A percentile compares a stretch with the other conserved stretches of the same genome.
These are phyloP conservation scores for Chlorella ohadii DNA, from an alignment of 139 green algal species.

Conservation along the genomic window DNA sequence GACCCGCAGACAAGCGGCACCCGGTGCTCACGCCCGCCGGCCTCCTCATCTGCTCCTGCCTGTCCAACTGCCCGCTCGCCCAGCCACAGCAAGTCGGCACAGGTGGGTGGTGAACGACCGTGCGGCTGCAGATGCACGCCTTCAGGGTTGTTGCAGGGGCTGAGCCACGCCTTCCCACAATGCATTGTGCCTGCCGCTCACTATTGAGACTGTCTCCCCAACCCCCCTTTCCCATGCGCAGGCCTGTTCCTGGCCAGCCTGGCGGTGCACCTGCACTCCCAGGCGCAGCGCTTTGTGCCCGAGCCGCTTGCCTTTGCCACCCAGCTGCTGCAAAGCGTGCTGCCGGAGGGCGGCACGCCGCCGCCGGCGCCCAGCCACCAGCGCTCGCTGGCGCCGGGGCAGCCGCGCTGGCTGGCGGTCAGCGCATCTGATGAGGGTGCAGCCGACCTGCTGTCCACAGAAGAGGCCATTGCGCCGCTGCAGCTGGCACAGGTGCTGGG, in stretches of 20 bases:
- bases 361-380: not conserved
- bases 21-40: constrained; percentile 80
- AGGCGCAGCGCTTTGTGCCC: constrained; percentile 61
- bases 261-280: constrained; percentile 51
- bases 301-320: constrained; percentile 73
- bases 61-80: constrained; percentile 64
- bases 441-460: not conserved
- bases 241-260: constrained; percentile 54
- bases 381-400: not conserved
- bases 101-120: not conserved
- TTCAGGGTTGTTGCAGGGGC: no score
- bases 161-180: no score
- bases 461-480: constrained; percentile 34
- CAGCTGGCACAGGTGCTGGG: constrained; percentile 3
- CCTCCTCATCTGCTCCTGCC: constrained; percentile 63
- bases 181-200: no score
- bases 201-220: not conserved
- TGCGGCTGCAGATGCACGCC: no score
- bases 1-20: constrained; percentile 84
- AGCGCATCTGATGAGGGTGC: not conserved
- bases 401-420: constrained; percentile 27
- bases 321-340: constrained; percentile 41
- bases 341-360: not conserved
- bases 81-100: constrained; percentile 42
- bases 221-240: not conserved